Conservation (phyloP, 495 filamentous ascomycete genomes). For the Neurospora sublineolata region DNA sequence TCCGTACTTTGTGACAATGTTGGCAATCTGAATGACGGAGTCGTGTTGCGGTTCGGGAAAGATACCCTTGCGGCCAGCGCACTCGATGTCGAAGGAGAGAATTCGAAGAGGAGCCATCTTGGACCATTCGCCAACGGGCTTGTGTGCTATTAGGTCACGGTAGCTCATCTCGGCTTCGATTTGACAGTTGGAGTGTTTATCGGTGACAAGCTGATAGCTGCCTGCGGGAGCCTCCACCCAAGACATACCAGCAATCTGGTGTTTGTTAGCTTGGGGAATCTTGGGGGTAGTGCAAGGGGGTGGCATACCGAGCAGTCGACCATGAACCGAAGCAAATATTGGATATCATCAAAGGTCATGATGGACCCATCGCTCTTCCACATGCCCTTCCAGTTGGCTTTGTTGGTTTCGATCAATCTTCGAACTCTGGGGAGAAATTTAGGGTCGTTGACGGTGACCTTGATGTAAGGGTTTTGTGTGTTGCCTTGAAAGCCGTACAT, state of each 20-base stretch:
- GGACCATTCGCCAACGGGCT: constrained; percentile 88
- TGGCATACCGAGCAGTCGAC: constrained; percentile 68
- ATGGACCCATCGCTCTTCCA: constrained; percentile 69
- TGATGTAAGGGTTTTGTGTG: constrained; percentile 80
- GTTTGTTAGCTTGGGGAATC: constrained; percentile 9
- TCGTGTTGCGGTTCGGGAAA: constrained; percentile 88
- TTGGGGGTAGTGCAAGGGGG: background rate
- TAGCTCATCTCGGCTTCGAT: constrained; percentile 84
- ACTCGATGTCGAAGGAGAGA: constrained; percentile 97
- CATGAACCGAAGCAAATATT: constrained; percentile 95
- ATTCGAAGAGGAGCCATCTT: constrained; percentile 95
- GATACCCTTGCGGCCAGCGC: constrained; percentile 90
- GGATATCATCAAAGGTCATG: constrained; percentile 86
- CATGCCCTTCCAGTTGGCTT: constrained; percentile 78
- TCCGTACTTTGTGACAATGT: constrained; percentile 91
- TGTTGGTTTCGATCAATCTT: constrained; percentile 55
- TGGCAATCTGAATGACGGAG: constrained; percentile 96
- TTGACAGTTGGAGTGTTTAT: constrained; percentile 82
- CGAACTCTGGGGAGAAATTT: constrained; percentile 67
- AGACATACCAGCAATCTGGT: constrained; percentile 79
- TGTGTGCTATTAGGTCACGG: constrained; percentile 71
- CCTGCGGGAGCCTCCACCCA: constrained; percentile 81
- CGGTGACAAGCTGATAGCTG: constrained; percentile 56
- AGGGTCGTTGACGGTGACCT: constrained; percentile 82
- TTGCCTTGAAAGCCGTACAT: constrained; percentile 91